A percentile compares a stretch with the other conserved stretches of the same genome.
These are phyloP conservation scores for Stromatinia cepivora DNA, from an alignment of 2,329 filamentous ascomycete species.

Conservation along the genomic window DNA sequence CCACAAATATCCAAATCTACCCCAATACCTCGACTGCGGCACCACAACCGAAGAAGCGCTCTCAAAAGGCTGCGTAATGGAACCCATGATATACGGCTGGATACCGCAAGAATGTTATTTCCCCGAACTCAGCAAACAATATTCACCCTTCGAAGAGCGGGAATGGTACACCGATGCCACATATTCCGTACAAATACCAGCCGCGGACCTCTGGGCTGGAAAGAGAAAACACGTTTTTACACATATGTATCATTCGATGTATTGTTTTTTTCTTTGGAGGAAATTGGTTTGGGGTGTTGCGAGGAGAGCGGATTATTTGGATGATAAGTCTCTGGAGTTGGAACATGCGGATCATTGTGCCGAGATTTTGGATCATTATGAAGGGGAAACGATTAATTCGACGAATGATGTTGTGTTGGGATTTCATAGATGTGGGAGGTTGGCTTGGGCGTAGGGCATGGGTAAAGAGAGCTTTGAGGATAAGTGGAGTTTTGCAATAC, in stretches of 20 bases:
- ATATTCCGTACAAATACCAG: neutral
- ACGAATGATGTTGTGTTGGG: slow-evolving; percentile 16
- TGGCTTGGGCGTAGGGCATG: slow-evolving; percentile 2
- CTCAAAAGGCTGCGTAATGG: neutral
- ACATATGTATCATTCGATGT: slow-evolving; percentile 9
- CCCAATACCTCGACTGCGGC: slow-evolving; percentile 1
- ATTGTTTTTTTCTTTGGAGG: slow-evolving; percentile 15
- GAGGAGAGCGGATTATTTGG: slow-evolving; percentile 12
- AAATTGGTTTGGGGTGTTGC: neutral
- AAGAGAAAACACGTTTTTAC: slow-evolving; percentile 6
- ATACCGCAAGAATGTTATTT: slow-evolving; percentile 10
- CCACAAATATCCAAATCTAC: neutral
- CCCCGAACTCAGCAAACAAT: neutral
- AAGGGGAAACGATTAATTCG: slow-evolving; percentile 4
- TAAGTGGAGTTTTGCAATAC: neutral
- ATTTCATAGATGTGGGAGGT: slow-evolving; percentile 12
- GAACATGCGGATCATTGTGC: slow-evolving; percentile 18
- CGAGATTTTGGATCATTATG: slow-evolving; percentile 14
- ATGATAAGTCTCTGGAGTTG: slow-evolving; percentile 6
- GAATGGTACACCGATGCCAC: slow-evolving; percentile 4
- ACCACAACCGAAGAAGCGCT: slow-evolving; percentile 6
- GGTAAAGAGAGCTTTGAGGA: too few species aligned
- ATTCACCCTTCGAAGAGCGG: slow-evolving; percentile 12
- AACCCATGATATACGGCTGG: slow-evolving; percentile 6
- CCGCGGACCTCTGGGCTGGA: slow-evolving; percentile 9